Percentiles rank a stretch among this genome's conserved stretches.
phyloP scores from a whole-genome alignment of 2,329 filamentous ascomycete species.

The Ophiocordyceps australis region DNA sequence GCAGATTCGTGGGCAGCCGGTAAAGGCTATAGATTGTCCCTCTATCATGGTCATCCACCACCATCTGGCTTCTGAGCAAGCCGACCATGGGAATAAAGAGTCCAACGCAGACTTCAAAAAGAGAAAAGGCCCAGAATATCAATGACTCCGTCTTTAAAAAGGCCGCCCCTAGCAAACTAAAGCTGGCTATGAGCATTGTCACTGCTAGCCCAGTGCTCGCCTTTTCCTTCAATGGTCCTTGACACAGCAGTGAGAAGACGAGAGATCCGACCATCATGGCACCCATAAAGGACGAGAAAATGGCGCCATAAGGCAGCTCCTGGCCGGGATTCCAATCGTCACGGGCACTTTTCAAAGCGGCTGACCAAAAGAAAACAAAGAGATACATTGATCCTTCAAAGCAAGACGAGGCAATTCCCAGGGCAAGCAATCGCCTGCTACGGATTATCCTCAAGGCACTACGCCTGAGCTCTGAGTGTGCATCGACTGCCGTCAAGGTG shows the following conservation, averaged over 20 bases:
- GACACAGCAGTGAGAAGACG: constrained; percentile 1
- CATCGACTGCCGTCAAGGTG: background rate
- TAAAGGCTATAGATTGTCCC: constrained; percentile 37
- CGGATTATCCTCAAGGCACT: constrained; percentile 1
- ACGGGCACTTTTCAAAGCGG: constrained; percentile 27
- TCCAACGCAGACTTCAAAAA: constrained; percentile 38
- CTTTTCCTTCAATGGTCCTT: no score
- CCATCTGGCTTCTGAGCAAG: constrained; percentile 31
- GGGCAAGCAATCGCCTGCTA: constrained; percentile 20
- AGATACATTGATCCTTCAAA: constrained; percentile 45
- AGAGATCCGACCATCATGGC: constrained; percentile 37
- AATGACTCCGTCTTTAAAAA: no score
- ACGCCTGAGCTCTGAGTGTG: background rate
- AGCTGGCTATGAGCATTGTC: constrained; percentile 13
- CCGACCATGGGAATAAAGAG: constrained; percentile 38
- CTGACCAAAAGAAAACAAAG: constrained; percentile 45
- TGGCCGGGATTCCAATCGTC: constrained; percentile 9
- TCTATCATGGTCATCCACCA: constrained; percentile 32
- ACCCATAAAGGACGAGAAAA: constrained; percentile 38
- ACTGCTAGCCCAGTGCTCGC: no score
- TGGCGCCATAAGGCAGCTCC: constrained; percentile 23
- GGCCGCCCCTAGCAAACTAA: no score
- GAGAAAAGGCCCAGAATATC: constrained; percentile 36
- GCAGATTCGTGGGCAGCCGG: constrained; percentile 36
- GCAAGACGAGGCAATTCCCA: constrained; percentile 33